Percentiles rank a stretch among this genome's conserved stretches.
phyloP scores from a whole-genome alignment of 139 green algal genomes.

The Picochlorum sp. region DNA sequence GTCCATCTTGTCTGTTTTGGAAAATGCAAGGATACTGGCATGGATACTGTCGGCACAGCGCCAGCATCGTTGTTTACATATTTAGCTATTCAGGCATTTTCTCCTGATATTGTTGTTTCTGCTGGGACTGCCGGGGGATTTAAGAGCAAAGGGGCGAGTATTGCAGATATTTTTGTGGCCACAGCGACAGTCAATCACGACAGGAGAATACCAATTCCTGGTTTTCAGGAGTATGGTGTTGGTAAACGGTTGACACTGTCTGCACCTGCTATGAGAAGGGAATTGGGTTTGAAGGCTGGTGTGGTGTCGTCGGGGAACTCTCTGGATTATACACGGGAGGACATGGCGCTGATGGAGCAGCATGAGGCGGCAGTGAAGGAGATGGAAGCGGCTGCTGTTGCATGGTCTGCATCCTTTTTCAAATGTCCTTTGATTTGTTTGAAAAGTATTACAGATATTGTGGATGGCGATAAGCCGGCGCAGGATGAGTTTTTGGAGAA shows the following conservation, averaged over 20 bases:
- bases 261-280: conserved; percentile 36
- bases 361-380: conserved; percentile 79
- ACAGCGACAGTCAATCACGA: conserved; percentile 83
- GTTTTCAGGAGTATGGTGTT: conserved; percentile 70
- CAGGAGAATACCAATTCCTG: conserved; percentile 80
- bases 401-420: conserved; percentile 61
- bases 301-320: conserved; percentile 78
- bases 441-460: conserved; percentile 90
- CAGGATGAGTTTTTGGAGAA: conserved; percentile 95
- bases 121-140: conserved; percentile 93
- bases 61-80: conserved; percentile 78
- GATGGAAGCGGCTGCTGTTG: conserved; percentile 87
- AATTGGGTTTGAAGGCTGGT: conserved; percentile 62
- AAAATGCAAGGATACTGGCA: conserved; percentile 45
- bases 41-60: conserved; percentile 88
- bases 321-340: conserved; percentile 72
- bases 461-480: conserved; percentile 75
- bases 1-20: conserved; percentile 77
- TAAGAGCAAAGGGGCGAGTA: conserved; percentile 67
- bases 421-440: conserved; percentile 65
- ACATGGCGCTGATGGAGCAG: conserved; percentile 70
- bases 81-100: conserved; percentile 62
- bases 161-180: conserved; percentile 86
- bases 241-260: conserved; percentile 28
- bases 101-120: conserved; percentile 83